Base-by-base conservation (phyloP, 2,329 filamentous ascomycete genomes). In the Nemania bipapillata region DNA sequence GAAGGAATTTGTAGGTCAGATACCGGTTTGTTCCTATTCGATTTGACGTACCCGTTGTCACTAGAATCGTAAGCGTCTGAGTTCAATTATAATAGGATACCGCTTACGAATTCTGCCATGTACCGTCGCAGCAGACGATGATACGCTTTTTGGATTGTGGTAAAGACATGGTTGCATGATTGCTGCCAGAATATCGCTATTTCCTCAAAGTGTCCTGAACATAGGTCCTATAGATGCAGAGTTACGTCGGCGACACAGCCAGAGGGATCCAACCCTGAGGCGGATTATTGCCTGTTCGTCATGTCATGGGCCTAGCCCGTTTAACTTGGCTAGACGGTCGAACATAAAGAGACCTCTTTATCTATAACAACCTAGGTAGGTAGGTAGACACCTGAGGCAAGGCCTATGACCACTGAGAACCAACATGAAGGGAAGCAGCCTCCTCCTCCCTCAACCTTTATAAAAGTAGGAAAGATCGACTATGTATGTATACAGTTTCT, bases 101-200 rank as follows among this genome's bases (percentile, higher is more conserved):
- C 1, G 62, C 76, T 66, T 70, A 77, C 75, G 83, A 83, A 70
- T 86, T 83, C 80, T 85, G 84, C 85, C 84, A 86, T 3, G 85
- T 86, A 20, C 85, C 85, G 73, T 86, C 85, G 72, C 85, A 87
- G 69, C 84, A 86, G 24, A 86, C 50, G 35, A 86, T 82, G 65
- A 86, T 79, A 22, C 85, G 82, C 77, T 86, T 86, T 70, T 74
- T 79, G 15, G 72, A 72, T 12, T 22, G 20, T n/a, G 62, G 42
- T 40, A 32, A 20, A 32, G 52, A n/a, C 66, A 69, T 70, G 11
- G 35, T 59, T 26, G n/a, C 30, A 47, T 22, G 26, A 32, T 37
- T 42, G 26, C 11, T 26, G 22, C n/a, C 45, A 9, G 20, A 22
- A n/a, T 20, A 60, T 28, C 5, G 45, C 59, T 37, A 22, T 26